Conservation (phyloP, 2,329 filamentous ascomycete genomes). For the Bimuria novae-zelandiae region DNA sequence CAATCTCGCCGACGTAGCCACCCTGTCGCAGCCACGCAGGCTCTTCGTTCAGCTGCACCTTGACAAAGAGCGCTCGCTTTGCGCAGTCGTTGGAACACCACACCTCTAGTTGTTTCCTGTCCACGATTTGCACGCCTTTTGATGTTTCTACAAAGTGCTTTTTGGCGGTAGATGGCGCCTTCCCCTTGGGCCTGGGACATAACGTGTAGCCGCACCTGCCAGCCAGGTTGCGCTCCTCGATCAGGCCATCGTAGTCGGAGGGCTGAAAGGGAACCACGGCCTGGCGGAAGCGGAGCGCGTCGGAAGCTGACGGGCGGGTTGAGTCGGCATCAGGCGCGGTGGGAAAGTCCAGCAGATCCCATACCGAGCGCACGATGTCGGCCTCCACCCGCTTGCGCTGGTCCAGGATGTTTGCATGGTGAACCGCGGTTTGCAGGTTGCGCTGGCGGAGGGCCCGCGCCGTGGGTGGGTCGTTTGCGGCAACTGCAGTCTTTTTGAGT, state of each 20-base stretch:
- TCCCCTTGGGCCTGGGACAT: constrained; percentile 68
- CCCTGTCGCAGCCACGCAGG: constrained; percentile 81
- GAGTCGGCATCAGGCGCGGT: constrained; percentile 57
- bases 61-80: constrained; percentile 78
- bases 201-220: constrained; percentile 82
- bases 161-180: constrained; percentile 52
- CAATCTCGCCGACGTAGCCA: constrained; percentile 43
- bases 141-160: constrained; percentile 70
- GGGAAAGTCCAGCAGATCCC: constrained; percentile 71
- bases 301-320: constrained; percentile 58
- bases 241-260: constrained; percentile 84
- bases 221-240: constrained; percentile 86
- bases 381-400: constrained; percentile 78
- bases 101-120: constrained; percentile 73
- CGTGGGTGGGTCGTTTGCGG: constrained; percentile 25
- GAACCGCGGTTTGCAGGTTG: constrained; percentile 69
- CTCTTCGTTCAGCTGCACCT: constrained; percentile 83
- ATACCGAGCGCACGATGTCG: constrained; percentile 72
- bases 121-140: constrained; percentile 66
- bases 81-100: constrained; percentile 88
- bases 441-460: constrained; percentile 43
- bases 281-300: constrained; percentile 67
- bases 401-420: constrained; percentile 83
- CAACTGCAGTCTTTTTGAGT: constrained; percentile 47
- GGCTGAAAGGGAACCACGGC: constrained; percentile 78